Evolutionary conservation across 2,329 filamentous ascomycete genomes (phyloP).

Genomic region (Beauveria brongniartii): DNA sequence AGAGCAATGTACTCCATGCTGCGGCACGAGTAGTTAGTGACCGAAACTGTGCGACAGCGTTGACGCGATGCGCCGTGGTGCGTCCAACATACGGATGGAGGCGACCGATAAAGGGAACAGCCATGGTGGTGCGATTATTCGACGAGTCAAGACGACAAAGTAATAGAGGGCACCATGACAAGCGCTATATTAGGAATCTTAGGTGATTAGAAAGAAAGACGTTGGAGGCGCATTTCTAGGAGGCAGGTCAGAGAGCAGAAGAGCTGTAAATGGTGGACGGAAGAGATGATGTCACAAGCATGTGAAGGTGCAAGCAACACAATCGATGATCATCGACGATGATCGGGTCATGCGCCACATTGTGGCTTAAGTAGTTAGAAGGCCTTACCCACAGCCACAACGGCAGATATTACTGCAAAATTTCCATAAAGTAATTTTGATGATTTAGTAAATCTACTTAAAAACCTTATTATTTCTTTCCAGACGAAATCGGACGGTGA

Average conservation of each 20-base stretch:
- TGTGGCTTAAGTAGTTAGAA: no score
- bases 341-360: no score
- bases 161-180: slow-evolving; percentile 1
- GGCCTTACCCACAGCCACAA: no score
- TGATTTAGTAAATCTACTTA: no score
- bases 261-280: background rate
- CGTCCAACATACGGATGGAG: slow-evolving; percentile 39
- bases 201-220: background rate
- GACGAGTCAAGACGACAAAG: background rate
- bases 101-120: slow-evolving; percentile 45
- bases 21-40: slow-evolving; percentile 8
- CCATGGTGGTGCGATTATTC: slow-evolving; percentile 29
- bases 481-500: no score
- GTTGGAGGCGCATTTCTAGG: background rate
- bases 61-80: background rate
- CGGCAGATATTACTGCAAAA: no score
- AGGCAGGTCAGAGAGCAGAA: background rate
- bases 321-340: background rate
- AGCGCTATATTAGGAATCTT: background rate
- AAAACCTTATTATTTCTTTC: no score
- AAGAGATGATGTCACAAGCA: slow-evolving; percentile 17
- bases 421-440: no score
- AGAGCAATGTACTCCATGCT: slow-evolving; percentile 85
- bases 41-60: background rate
- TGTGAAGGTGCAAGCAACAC: background rate